Conservation (phyloP, 2,329 filamentous ascomycete genomes). For the Ophioceras dolichostomum region DNA sequence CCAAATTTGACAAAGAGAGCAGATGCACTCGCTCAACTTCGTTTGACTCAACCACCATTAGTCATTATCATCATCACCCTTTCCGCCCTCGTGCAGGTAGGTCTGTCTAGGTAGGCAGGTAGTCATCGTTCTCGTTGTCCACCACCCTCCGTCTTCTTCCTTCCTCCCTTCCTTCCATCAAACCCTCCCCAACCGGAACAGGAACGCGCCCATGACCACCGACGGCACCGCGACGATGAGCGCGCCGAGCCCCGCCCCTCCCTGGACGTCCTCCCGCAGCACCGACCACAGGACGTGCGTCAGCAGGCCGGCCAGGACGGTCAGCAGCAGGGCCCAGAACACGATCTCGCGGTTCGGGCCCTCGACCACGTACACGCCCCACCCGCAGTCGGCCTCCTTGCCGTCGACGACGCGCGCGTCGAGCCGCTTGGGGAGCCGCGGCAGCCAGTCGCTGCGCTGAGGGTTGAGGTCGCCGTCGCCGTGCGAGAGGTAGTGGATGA, state of each 20-base stretch:
- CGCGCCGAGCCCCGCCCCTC: neutral
- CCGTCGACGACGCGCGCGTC: slow-evolving; percentile 8
- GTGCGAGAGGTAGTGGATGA: slow-evolving; percentile 3
- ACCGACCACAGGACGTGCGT: neutral
- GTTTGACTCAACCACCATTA: too few species aligned
- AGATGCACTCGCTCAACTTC: too few species aligned
- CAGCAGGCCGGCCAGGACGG: neutral
- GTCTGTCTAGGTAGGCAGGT: too few species aligned
- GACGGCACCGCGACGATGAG: neutral
- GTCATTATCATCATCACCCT: too few species aligned
- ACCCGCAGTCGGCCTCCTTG: slow-evolving; percentile 5
- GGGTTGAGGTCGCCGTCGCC: slow-evolving; percentile 1
- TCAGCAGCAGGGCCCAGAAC: neutral
- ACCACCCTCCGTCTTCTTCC: too few species aligned
- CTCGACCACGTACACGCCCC: slow-evolving; percentile 1
- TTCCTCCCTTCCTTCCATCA: too few species aligned
- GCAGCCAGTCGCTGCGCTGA: slow-evolving; percentile 11
- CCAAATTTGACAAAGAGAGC: too few species aligned
- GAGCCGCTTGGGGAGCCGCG: slow-evolving; percentile 13
- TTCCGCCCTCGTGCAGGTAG: too few species aligned
- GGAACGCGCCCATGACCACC: neutral
- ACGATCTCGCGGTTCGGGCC: slow-evolving; percentile 2
- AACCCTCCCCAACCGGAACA: slow-evolving; percentile 1
- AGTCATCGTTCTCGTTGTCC: too few species aligned
- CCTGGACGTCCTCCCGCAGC: neutral